These are phyloP conservation scores for Ramaria sp. DNA, from an alignment of 768 basidiomycete genomes.

Conservation along the genomic window DNA sequence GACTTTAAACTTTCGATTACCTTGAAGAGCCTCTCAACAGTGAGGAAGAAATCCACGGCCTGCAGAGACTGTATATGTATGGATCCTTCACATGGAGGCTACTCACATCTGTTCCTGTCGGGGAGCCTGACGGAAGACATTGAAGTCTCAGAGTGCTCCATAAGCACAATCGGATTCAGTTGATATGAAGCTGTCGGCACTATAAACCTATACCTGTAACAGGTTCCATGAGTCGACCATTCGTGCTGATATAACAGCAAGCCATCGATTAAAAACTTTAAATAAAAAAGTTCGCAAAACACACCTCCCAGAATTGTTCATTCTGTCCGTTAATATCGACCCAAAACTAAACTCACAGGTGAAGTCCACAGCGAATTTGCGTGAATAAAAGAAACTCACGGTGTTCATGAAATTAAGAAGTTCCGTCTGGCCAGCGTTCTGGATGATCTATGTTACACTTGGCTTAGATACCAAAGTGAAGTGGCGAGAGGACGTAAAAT, in stretches of 20 bases:
- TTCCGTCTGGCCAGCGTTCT: constrained; percentile 42
- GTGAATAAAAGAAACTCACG: constrained; percentile 6
- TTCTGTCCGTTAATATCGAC: constrained; percentile 46
- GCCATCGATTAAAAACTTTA: neutral
- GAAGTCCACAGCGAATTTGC: constrained; percentile 17
- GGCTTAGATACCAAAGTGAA: neutral
- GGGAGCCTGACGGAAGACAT: constrained; percentile 51
- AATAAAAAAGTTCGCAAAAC: constrained; percentile 11
- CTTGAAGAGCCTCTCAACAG: constrained; percentile 7
- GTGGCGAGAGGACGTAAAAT: neutral
- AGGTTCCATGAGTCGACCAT: constrained; percentile 60
- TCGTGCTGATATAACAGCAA: constrained; percentile 40
- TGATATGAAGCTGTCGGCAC: neutral
- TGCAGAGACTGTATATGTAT: constrained; percentile 16
- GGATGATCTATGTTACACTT: constrained; percentile 34
- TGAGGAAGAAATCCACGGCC: constrained; percentile 59
- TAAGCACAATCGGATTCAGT: neutral
- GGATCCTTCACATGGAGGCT: no score
- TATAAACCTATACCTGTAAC: constrained; percentile 20
- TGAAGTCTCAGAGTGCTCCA: constrained; percentile 44
- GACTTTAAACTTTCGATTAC: neutral
- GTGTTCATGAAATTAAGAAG: constrained; percentile 49
- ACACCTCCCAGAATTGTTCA: constrained; percentile 60
- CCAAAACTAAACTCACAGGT: constrained; percentile 35
- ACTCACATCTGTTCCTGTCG: constrained; percentile 47